These are phyloP conservation scores for Euphorbia schlechtendalii DNA, from an alignment of 441 rosid species.

Conservation along the genomic window DNA sequence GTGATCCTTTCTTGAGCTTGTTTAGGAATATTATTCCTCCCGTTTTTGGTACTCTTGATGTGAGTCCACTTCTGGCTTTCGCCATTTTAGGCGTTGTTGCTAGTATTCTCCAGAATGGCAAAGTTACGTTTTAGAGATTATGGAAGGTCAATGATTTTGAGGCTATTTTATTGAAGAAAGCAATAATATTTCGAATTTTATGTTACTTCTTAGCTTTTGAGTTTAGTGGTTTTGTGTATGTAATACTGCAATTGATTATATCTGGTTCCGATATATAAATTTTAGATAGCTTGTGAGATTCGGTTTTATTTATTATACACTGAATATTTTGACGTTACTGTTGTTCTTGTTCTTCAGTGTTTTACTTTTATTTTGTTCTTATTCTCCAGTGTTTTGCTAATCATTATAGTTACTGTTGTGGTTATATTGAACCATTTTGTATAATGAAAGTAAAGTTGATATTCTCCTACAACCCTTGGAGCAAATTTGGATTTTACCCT, in stretches of 20 bases:
- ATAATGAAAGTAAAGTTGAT: too few relatives aligned
- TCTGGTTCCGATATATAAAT: constrained; percentile 4
- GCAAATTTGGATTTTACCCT: too few relatives aligned
- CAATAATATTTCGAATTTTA: not conserved
- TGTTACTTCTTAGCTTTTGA: not conserved
- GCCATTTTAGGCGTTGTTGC: constrained; percentile 69
- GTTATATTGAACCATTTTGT: too few relatives aligned
- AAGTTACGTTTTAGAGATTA: not conserved
- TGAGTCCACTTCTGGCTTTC: constrained; percentile 80
- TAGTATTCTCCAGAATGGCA: constrained; percentile 42
- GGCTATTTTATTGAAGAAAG: constrained; percentile 1
- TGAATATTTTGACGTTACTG: not conserved
- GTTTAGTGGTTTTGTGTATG: constrained; percentile 4
- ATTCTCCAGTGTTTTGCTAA: not conserved
- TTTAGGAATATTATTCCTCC: constrained; percentile 84
- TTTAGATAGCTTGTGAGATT: constrained; percentile 2
- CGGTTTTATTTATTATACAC: not conserved
- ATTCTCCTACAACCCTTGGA: too few relatives aligned
- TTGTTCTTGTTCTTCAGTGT: too few relatives aligned
- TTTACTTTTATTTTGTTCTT: not conserved
- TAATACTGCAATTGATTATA: not conserved
- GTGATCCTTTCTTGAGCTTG: constrained; percentile 78
- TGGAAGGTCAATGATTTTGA: not conserved
- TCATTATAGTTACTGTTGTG: not conserved
- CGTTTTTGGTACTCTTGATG: constrained; percentile 61